Base-by-base conservation (phyloP, 2,329 filamentous ascomycete genomes). In the Dichotomopilus funicola region DNA sequence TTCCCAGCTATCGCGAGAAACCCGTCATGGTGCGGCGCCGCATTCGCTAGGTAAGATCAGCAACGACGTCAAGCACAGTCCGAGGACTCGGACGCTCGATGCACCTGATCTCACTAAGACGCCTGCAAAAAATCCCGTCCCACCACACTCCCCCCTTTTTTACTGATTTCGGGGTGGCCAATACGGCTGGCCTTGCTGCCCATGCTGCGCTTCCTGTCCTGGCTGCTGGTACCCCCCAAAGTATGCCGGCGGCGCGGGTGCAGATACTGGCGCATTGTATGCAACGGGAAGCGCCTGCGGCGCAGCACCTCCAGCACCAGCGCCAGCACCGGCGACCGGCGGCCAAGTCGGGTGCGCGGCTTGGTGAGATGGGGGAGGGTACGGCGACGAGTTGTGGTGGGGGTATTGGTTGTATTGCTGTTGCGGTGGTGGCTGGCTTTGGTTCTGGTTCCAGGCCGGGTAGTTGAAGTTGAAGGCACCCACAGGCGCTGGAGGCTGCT, bases 221-320 rank as follows among this genome's bases (percentile, higher is more conserved):
- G 64, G 57, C 52, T 73, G 72, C 43, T 74, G 70, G 68, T 78
- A 59, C 4, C 73, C 75, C 42, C 78, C 75, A 56, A 85, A 73
- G 64, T 85, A 78, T 1, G 62, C 60, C 38, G 71, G 45, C 40
- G 48, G 51, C 13, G 49, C 49, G 10, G 55, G 31, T 57, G 71
- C 65, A 61, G 67, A 55, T 42, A 66, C 62, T 31, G 64, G 64
- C 66, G 67, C 69, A 13, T 68, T 70, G 12, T 71, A 69, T 7
- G 49, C 38, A 10, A 48, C 49, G 4, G 54, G 49, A 45, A 75
- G 73, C 19, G 75, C 73, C 1, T 73, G 75, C 3, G 75, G 42
- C 43, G 53, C 54, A 10, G 43, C 44, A 41, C 55, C 19, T 27
- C 19, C 19, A 27, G 19, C 19, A 27, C 19, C 19, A 27, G 19